Evolutionary conservation across 192 early-diverging fungal species (phyloP).

Genomic region (Coemansia furcata): DNA sequence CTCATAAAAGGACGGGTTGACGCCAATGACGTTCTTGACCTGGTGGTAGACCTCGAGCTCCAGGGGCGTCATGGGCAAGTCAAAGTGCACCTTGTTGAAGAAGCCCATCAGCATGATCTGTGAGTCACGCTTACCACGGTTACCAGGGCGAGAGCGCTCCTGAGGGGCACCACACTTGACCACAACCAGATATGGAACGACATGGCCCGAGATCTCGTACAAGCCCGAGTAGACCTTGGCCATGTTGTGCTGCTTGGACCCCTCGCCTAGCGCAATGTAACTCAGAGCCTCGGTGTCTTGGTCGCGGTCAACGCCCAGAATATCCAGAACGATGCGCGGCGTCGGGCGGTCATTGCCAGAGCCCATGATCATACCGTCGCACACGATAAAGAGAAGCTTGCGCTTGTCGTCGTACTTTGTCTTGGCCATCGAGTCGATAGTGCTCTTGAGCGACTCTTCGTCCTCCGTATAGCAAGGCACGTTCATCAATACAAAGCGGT

Average conservation of each 20-base stretch:
- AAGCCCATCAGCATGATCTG: slow-evolving; percentile 98
- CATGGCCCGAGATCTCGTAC: slow-evolving; percentile 87
- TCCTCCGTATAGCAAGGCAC: slow-evolving; percentile 98
- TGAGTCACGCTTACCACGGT: slow-evolving; percentile 98
- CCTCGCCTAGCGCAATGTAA: slow-evolving; percentile 90
- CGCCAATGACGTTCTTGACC: slow-evolving; percentile 98
- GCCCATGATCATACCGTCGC: slow-evolving; percentile 97
- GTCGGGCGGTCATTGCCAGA: slow-evolving; percentile 96
- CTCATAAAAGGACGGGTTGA: slow-evolving; percentile 94
- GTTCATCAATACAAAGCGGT: slow-evolving; percentile 91
- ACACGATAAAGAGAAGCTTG: slow-evolving; percentile 93
- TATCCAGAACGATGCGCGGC: slow-evolving; percentile 94
- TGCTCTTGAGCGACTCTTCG: slow-evolving; percentile 89
- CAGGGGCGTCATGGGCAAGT: slow-evolving; percentile 89
- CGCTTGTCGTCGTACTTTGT: slow-evolving; percentile 96
- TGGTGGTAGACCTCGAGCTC: slow-evolving; percentile 98
- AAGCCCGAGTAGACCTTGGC: slow-evolving; percentile 97
- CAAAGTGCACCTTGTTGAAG: slow-evolving; percentile 95
- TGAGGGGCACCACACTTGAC: slow-evolving; percentile 87
- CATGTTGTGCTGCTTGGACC: slow-evolving; percentile 91
- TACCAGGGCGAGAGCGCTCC: slow-evolving; percentile 90
- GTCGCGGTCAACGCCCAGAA: slow-evolving; percentile 87
- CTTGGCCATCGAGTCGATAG: slow-evolving; percentile 88
- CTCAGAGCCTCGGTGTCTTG: slow-evolving; percentile 81
- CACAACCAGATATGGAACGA: slow-evolving; percentile 96